Evolutionary conservation across 306 rosid genomes (phyloP), one percentile per base, ranked within the genome.

Genomic region (Pyrus pyrifolia): DNA sequence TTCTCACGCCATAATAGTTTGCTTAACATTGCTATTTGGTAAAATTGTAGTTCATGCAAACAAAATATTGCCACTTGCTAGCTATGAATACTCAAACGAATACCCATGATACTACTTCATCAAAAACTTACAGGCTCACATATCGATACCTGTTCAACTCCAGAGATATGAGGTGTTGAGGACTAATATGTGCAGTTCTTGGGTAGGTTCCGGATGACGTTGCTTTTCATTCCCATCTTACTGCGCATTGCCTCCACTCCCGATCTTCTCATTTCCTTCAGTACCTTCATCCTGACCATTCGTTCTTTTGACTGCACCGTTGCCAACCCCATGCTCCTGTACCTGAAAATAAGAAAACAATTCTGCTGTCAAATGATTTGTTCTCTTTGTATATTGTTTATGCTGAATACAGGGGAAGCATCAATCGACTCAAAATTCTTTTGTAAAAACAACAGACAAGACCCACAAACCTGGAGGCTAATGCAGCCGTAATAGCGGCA

Each of bases 241-340:
- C 72, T 76, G 18, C 97, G 97, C 98, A 96, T 89, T 61, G 87
- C 79, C 71, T 96, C 97, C 85, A 91, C 92, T 40, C 99, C 97
- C 11, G 92, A 81, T 80, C 81, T 88, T 52, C 76, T 88, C 90
- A 96, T 92, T 79, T 89, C 82, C 90, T 91, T 96, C 85, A 96
- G 79, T 70, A 92, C 91, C 84, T 96, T 96, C 98, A 92, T 86
- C 89, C 89, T 89, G 80, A 91, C 90, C 86, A 89, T 71, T 30
- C 82, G 80, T 71, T 96, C 90, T 75, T 89, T 91, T 27, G 98
- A 87, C 74, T 91, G 97, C 72, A 92, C 92, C 0, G 97, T 96
- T 19, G 91, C 87, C 86, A 96, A 82, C 35, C 98, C 99, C 99
- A 96, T 96, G 88, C 96, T 89, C 83, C 84, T 86, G 79, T 92